A percentile compares a stretch with the other conserved stretches of the same genome.
phyloP scores from a whole-genome alignment of 2,329 filamentous ascomycete species.

The Fusarium nodosum region DNA sequence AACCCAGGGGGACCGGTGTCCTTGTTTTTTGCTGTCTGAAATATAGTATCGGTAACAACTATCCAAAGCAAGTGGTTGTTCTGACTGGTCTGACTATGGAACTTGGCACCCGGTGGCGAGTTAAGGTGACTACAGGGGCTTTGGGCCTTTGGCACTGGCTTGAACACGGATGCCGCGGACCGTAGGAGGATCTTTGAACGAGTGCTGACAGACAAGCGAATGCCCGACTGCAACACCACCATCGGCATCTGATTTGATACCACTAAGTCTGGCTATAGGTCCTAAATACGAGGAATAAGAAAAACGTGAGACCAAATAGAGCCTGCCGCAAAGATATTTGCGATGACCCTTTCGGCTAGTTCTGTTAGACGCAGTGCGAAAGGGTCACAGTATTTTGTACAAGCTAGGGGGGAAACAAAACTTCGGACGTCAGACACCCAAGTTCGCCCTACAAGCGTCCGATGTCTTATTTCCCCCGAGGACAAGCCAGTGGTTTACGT shows the following conservation, averaged over 20 bases:
- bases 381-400: not conserved
- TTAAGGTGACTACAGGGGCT: slow-evolving; percentile 19
- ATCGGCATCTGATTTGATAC: slow-evolving; percentile 26
- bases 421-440: too few relatives aligned
- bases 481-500: slow-evolving; percentile 11
- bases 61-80: slow-evolving; percentile 18
- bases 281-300: slow-evolving; percentile 9
- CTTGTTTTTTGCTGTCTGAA: slow-evolving; percentile 16
- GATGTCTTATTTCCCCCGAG: too few relatives aligned
- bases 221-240: slow-evolving; percentile 33
- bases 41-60: slow-evolving; percentile 3
- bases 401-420: too few relatives aligned
- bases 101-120: slow-evolving; percentile 1
- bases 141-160: slow-evolving; percentile 12
- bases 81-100: slow-evolving; percentile 2
- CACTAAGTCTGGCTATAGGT: slow-evolving; percentile 9
- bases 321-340: not conserved
- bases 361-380: not conserved
- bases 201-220: slow-evolving; percentile 32
- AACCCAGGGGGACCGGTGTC: slow-evolving; percentile 28
- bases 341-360: not conserved
- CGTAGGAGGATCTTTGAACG: slow-evolving; percentile 14
- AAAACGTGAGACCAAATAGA: not conserved
- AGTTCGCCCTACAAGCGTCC: too few relatives aligned
- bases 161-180: slow-evolving; percentile 14